Base-by-base conservation (phyloP, 306 rosid genomes). In the Arachis hypogaea region DNA sequence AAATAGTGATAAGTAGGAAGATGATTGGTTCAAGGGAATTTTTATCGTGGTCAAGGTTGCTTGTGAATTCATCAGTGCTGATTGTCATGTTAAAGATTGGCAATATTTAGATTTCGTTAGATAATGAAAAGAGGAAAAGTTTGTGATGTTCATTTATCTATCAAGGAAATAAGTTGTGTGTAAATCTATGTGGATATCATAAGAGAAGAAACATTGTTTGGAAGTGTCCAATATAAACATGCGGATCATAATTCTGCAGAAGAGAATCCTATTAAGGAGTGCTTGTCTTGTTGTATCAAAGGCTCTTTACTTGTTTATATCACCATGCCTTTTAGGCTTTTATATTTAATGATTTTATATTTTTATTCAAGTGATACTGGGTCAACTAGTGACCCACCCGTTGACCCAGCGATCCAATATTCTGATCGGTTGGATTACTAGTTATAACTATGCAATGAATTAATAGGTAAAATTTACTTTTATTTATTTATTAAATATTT, bases 231-330 rank as follows among this genome's bases (percentile, higher is more conserved):
- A 56, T 54, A 66, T 58, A 55, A 65, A 57, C 54, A 5, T 22
- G 28, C 28, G 28, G 28, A 22, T 22, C 6, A 49, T 10, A 49
- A 49, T 49, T 49, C 54, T 11, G 10, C 11, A 12, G 54, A 5
- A 49, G 11, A 49, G 14, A 49, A 10, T 49, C 54, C 54, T 9
- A 11, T 57, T 49, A 80, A 73, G 72, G 64, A 59, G 38, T 73
- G 29, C 45, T 67, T n/a, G 28, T 22, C 28, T 22, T 77, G 47
- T 28, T 77, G 61, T 49, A 70, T 71, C 11, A 73, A 18, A 9
- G 66, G 45, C 69, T 57, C 51, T 58, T 22, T 22, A 50, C 47
- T 68, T 80, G 78, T 77, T 73, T 80, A 69, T 73, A 80, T 57
- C 67, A 63, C 18, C 61, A 41, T 42, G 8, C 67, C 56, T 79